A percentile compares a stretch with the other conserved stretches of the same genome.
Evolutionary conservation across 2,329 filamentous ascomycete genomes (phyloP).

Genomic region (Chaetomiaceae sp.): DNA sequence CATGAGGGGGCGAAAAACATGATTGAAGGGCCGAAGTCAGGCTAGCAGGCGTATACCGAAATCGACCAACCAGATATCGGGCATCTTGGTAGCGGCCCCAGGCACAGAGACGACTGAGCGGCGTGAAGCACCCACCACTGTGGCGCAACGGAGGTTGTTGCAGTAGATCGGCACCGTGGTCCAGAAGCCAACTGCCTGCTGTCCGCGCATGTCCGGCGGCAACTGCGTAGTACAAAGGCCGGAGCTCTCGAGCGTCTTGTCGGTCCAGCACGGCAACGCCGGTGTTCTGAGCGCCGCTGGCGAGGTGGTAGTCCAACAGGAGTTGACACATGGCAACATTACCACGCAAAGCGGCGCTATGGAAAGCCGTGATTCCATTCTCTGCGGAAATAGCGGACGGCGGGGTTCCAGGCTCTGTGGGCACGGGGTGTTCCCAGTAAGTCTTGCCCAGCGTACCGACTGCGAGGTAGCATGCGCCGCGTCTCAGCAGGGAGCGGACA

Average conservation of each 20-base stretch:
- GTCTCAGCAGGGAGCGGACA: neutral
- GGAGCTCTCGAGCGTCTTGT: neutral
- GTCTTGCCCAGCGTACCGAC: neutral
- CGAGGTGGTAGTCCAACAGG: neutral
- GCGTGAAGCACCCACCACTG: neutral
- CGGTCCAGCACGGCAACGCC: neutral
- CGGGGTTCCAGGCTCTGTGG: no score
- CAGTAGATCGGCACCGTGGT: neutral
- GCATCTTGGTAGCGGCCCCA: neutral
- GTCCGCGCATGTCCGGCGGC: constrained; percentile 1
- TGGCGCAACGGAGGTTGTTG: neutral
- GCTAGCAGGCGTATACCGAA: neutral
- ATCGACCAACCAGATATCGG: neutral
- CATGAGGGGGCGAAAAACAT: neutral
- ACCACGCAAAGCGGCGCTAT: constrained; percentile 4
- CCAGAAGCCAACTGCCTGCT: neutral
- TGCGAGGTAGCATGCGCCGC: neutral
- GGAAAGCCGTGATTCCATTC: neutral
- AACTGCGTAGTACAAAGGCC: constrained; percentile 1
- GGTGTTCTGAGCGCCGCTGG: neutral
- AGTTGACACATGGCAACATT: neutral
- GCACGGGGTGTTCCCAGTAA: no score
- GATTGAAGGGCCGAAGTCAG: neutral
- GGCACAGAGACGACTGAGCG: constrained; percentile 1
- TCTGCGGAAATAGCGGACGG: no score